Base-by-base conservation (phyloP, 1,139 yeast species). In the Lodderomyces beijingensis region DNA sequence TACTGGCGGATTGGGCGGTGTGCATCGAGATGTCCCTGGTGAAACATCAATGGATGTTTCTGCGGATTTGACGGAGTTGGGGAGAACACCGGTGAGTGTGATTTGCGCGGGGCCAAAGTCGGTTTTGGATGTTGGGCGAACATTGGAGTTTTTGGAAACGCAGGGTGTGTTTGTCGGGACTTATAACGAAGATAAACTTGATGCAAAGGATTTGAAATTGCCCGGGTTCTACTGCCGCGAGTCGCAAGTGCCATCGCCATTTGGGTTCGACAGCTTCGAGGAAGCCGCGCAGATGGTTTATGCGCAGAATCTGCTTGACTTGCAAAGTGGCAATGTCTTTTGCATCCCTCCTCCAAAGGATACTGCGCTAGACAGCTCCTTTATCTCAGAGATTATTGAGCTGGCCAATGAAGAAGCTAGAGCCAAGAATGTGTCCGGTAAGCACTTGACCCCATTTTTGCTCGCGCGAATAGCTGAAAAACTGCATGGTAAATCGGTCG, bases 1-100 rank as follows among this genome's bases (percentile, higher is more conserved):
- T 1, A 88, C 96, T 2, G 96, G 96, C 25, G 96, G 96, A 1
- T 66, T 87, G 17, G 96, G 96, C 6, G 96, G 96, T 11, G 95
- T 87, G 10, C 95, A 88, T 49, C 70, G 87, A 36, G 85, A 83
- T 9, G 12, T 11, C n/a, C 33, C 33, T 5, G 94, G 83, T 5
- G 81, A 83, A 34, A 43, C 56, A 20, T 78, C 89, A 1, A 74
- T 85, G 77, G 96, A 87, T 55, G 66, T 87, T 16, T 80, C 91
- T 43, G 95, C 95, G 4, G 96, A 87, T 55, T 70, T 87, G 42
- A 88, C 86, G 25, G 96, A 87, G 50, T 65, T 88, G 37, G 84
- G 89, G 1, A 65, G 79, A 36, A 87, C 95, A 0, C 87, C 91
- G 0, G 87, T 87, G 2, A 78, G 89, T 1, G 96, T 87, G 11